phyloP scores from a whole-genome alignment of 495 filamentous ascomycete genomes.

The Viridothelium virens region DNA sequence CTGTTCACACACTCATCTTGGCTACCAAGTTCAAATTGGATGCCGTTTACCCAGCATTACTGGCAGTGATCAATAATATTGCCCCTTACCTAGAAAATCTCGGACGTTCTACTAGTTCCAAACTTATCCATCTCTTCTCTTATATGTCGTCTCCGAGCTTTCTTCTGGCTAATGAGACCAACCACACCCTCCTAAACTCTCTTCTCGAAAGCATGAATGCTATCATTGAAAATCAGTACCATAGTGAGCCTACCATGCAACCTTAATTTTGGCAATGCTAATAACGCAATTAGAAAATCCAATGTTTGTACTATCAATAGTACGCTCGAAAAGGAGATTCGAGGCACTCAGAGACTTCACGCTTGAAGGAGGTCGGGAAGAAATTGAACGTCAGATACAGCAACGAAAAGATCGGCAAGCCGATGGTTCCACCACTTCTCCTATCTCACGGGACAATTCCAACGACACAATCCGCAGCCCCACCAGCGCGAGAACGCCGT shows the following conservation, averaged over 20 bases:
- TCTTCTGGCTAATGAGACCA: conserved; percentile 89
- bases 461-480: conserved; percentile 66
- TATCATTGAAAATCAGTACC: conserved; percentile 85
- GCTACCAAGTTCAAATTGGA: conserved; percentile 85
- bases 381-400: conserved; percentile 74
- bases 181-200: conserved; percentile 72
- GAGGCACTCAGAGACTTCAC: conserved; percentile 87
- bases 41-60: conserved; percentile 83
- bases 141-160: conserved; percentile 95
- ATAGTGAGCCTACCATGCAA: conserved; percentile 45
- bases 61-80: conserved; percentile 90
- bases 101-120: conserved; percentile 65
- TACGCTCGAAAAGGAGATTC: conserved; percentile 75
- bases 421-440: conserved; percentile 27
- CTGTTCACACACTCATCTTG: conserved; percentile 85
- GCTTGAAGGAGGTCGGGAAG: conserved; percentile 87
- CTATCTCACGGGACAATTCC: conserved; percentile 50
- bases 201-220: conserved; percentile 87
- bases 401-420: conserved; percentile 57
- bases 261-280: neutral
- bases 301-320: conserved; percentile 70
- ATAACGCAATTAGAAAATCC: conserved; percentile 59
- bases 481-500: conserved; percentile 49
- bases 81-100: conserved; percentile 73
- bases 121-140: conserved; percentile 79